Evolutionary conservation across 148 eudicot species (phyloP).

Genomic region (Rhododendron simsii): DNA sequence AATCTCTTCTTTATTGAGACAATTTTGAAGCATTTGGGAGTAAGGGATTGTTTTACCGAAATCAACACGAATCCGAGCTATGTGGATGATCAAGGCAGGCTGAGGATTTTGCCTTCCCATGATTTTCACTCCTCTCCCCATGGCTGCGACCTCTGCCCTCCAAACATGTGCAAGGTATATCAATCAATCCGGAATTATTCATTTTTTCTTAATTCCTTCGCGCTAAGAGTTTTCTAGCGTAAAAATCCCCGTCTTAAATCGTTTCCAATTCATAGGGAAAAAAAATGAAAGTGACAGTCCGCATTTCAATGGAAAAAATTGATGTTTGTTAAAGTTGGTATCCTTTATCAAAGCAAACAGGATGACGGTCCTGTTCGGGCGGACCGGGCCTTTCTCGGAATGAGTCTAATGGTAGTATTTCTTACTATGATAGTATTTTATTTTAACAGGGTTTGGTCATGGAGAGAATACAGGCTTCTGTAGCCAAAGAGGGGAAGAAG

Average conservation of each 20-base stretch:
- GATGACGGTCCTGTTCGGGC: too few relatives aligned
- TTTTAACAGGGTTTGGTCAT: constrained; percentile 49
- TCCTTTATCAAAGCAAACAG: too few relatives aligned
- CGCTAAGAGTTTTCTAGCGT: too few relatives aligned
- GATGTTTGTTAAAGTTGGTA: too few relatives aligned
- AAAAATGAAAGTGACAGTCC: too few relatives aligned
- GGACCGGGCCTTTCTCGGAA: too few relatives aligned
- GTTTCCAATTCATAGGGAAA: too few relatives aligned
- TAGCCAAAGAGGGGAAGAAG: constrained; percentile 33
- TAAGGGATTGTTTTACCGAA: constrained; percentile 57
- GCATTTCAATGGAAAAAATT: too few relatives aligned
- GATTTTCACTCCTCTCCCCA: constrained; percentile 52
- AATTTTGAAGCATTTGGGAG: constrained; percentile 54
- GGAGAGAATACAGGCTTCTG: constrained; percentile 36
- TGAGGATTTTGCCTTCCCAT: constrained; percentile 59
- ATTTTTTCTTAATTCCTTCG: not conserved
- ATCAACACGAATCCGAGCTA: constrained; percentile 70
- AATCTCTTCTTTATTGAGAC: constrained; percentile 72
- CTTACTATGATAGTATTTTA: not conserved
- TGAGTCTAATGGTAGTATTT: too few relatives aligned
- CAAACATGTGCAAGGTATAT: constrained; percentile 95
- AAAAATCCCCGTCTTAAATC: too few relatives aligned
- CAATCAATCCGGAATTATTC: not conserved
- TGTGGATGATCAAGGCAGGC: constrained; percentile 57
- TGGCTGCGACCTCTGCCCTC: constrained; percentile 71